These are phyloP conservation scores for Pholiota microspora DNA, from an alignment of 768 basidiomycete species.

Conservation along the genomic window DNA sequence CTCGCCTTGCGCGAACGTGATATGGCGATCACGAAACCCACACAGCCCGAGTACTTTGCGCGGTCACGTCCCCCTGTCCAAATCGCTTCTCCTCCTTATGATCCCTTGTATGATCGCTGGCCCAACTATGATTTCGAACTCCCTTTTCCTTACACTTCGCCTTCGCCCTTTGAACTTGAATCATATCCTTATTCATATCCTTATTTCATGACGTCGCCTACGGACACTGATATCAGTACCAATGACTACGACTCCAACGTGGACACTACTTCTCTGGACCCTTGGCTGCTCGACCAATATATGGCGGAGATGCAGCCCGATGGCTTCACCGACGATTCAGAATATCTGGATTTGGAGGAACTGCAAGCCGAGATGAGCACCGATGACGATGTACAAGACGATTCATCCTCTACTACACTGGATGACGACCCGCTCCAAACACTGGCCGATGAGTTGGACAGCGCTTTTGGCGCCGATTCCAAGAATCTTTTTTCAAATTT, in stretches of 20 bases:
- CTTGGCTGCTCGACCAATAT: no score
- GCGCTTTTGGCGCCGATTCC: neutral
- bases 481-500: neutral
- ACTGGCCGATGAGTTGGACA: neutral
- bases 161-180: no score
- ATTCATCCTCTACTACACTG: neutral
- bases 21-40: constrained; percentile 5
- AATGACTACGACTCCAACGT: neutral
- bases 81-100: neutral
- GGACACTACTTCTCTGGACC: neutral
- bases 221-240: neutral
- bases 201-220: neutral
- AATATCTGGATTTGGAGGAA: neutral
- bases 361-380: neutral
- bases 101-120: no score
- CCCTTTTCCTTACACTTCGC: no score
- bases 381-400: neutral
- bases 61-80: neutral
- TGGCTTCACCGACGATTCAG: neutral
- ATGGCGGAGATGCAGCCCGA: neutral
- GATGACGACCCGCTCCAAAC: neutral
- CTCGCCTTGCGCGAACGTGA: constrained; percentile 3
- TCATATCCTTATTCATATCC: neutral
- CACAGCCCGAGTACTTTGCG: constrained; percentile 5
- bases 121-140: no score